These are phyloP conservation scores for Rubia peregrina DNA, from an alignment of 305 asterid genomes.

Conservation along the genomic window DNA sequence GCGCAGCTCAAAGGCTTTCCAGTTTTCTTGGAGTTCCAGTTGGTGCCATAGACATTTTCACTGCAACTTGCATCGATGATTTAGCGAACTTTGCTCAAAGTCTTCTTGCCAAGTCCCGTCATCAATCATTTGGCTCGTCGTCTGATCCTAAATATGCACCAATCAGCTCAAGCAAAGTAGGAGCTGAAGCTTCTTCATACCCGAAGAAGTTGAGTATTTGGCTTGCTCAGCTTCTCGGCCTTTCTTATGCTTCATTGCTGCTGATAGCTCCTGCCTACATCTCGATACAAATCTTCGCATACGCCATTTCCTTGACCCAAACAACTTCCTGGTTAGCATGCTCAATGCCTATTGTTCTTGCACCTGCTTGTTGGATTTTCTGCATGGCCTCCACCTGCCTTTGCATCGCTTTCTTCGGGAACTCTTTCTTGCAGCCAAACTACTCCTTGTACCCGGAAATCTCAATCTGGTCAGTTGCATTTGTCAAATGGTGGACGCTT, in stretches of 20 bases:
- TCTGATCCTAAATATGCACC: neutral
- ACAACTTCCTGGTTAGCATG: slow-evolving; percentile 35
- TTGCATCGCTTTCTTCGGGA: slow-evolving; percentile 46
- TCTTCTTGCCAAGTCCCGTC: slow-evolving; percentile 44
- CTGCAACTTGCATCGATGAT: slow-evolving; percentile 70
- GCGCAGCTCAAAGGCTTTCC: slow-evolving; percentile 85
- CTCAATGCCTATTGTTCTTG: slow-evolving; percentile 32
- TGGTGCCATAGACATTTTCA: slow-evolving; percentile 76
- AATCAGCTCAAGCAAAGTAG: neutral
- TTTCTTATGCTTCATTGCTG: slow-evolving; percentile 41
- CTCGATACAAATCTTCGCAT: slow-evolving; percentile 32
- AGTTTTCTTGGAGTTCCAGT: slow-evolving; percentile 71
- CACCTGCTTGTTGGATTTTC: slow-evolving; percentile 59
- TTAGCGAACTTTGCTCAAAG: slow-evolving; percentile 58
- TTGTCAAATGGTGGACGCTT: slow-evolving; percentile 73
- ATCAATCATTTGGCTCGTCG: slow-evolving; percentile 14
- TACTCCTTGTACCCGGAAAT: slow-evolving; percentile 42
- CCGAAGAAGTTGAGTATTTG: slow-evolving; percentile 30
- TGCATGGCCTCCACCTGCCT: slow-evolving; percentile 59
- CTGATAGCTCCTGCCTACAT: slow-evolving; percentile 51
- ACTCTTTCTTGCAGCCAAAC: slow-evolving; percentile 61
- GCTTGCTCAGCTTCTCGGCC: slow-evolving; percentile 40
- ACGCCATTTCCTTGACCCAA: slow-evolving; percentile 21
- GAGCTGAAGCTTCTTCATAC: slow-evolving; percentile 1
- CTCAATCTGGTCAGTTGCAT: slow-evolving; percentile 53